These are phyloP conservation scores for Hortiboletus campestris DNA, from an alignment of 768 basidiomycete species.

Conservation along the genomic window DNA sequence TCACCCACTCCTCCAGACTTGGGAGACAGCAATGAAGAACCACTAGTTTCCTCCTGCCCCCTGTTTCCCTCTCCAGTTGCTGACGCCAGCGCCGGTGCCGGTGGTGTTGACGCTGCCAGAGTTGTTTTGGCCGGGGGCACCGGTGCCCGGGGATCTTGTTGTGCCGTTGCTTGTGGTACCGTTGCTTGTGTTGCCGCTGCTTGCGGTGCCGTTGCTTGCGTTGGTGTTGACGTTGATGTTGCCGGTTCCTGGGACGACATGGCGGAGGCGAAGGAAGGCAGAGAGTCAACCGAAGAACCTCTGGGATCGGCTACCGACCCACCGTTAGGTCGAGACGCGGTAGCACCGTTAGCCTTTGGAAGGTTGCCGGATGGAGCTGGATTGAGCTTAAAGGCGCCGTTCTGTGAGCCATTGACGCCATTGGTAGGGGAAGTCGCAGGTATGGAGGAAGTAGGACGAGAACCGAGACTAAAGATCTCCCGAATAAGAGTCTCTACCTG, in stretches of 20 bases:
- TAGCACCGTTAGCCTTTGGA: constrained; percentile 20
- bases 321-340: constrained; percentile 29
- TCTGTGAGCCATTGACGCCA: constrained; percentile 11
- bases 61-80: constrained; percentile 11
- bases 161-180: not conserved
- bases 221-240: not conserved
- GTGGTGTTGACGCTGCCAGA: not conserved
- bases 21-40: not conserved
- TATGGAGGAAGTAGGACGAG: constrained; percentile 27
- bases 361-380: constrained; percentile 17
- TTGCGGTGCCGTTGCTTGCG: not conserved
- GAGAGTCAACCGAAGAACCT: constrained; percentile 24
- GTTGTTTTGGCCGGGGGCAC: not conserved
- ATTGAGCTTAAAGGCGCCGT: constrained; percentile 18
- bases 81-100: not conserved
- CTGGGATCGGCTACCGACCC: constrained; percentile 28
- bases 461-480: constrained; percentile 28
- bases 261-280: constrained; percentile 17
- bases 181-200: not conserved
- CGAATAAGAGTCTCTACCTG: constrained; percentile 28
- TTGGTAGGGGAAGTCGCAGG: constrained; percentile 4
- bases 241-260: constrained; percentile 9
- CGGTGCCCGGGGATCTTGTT: not conserved
- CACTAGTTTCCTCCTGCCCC: not conserved
- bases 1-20: constrained; percentile 27